A percentile compares a stretch with the other conserved stretches of the same genome.
Conservation (phyloP, 2,329 filamentous ascomycete species). For the Eutypella sp. region DNA sequence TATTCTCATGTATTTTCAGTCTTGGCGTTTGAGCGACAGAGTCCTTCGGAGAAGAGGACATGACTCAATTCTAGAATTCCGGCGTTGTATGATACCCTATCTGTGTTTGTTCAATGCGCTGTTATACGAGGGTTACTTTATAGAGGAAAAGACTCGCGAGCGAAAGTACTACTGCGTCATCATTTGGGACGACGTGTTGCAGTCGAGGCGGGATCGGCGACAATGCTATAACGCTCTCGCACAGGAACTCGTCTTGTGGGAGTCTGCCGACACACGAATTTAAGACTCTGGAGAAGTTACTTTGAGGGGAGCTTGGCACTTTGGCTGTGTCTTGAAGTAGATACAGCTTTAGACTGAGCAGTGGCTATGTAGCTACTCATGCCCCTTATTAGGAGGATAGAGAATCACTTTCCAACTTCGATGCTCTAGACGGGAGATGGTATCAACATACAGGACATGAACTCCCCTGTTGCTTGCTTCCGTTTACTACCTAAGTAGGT, state of each 20-base stretch:
- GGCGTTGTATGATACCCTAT: conserved; percentile 49
- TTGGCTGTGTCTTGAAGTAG: too few relatives aligned
- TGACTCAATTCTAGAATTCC: conserved; percentile 14
- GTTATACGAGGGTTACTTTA: conserved; percentile 34
- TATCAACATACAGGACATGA: too few relatives aligned
- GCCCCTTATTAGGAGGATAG: too few relatives aligned
- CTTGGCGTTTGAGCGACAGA: conserved; percentile 6
- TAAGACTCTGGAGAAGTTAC: conserved; percentile 14
- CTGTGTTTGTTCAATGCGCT: conserved; percentile 47
- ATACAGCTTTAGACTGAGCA: too few relatives aligned
- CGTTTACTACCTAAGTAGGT: too few relatives aligned
- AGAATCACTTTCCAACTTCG: too few relatives aligned
- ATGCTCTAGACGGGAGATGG: too few relatives aligned
- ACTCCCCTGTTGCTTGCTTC: too few relatives aligned
- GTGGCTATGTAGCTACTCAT: conserved; percentile 18
- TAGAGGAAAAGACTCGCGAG: conserved; percentile 26
- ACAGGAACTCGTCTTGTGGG: conserved; percentile 31
- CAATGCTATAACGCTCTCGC: conserved; percentile 53
- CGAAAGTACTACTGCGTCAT: conserved; percentile 45
- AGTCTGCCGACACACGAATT: conserved; percentile 26
- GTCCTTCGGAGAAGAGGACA: conserved; percentile 14
- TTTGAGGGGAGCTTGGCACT: too few relatives aligned
- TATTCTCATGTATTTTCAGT: conserved; percentile 9
- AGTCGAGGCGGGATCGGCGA: conserved; percentile 38
- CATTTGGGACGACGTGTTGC: conserved; percentile 42